Evolutionary conservation across 306 rosid species (phyloP), one percentile per base, ranked within the genome.

Genomic region (Malus orientalis): DNA sequence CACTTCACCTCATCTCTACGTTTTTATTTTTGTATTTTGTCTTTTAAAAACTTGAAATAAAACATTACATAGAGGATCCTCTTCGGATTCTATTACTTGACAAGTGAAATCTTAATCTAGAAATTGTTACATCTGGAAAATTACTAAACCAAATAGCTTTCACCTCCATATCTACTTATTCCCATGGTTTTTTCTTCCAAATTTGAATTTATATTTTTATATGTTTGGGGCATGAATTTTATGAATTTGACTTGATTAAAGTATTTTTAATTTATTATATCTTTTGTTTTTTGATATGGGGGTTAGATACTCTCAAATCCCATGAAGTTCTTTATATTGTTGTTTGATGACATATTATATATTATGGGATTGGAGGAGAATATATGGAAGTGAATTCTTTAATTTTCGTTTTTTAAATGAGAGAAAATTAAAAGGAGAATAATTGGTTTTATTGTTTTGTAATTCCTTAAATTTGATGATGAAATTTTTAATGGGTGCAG

Each of bases 401-500:
- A 61, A 61, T 61, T 25, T 61, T 54, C 3, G 6, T 59, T 4
- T 22, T 59, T 11, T 13, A 59, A 22, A 29, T 27, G 20, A 27
- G 67, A 36, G 20, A 4, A 61, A 23, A 13, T 61, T 61, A 5
- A 27, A 27, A 27, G 13, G 6, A 51, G 55, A 51, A 51, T 15
- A 27, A 11, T 61, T 44, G 5, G 11, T 44, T 13, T 5, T 38
- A 38, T 38, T n/a, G 29, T 58, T 58, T 58, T 4, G 54, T 54
- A 16, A 23, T 3, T 75, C 22, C 29, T 11, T 20, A 2, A 29
- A 53, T 75, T 51, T 11, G 74, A 16, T 67, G 30, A 47, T 45
- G 4, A 33, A 75, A 14, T 49, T 65, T 83, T 71, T 30, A 60
- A 55, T 70, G 54, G 51, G 4, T 66, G 73, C 82, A 82, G 89